Evolutionary conservation across 768 basidiomycete species (phyloP), one percentile per base, ranked within the genome.

Genomic region (Auriscalpium vulgare): DNA sequence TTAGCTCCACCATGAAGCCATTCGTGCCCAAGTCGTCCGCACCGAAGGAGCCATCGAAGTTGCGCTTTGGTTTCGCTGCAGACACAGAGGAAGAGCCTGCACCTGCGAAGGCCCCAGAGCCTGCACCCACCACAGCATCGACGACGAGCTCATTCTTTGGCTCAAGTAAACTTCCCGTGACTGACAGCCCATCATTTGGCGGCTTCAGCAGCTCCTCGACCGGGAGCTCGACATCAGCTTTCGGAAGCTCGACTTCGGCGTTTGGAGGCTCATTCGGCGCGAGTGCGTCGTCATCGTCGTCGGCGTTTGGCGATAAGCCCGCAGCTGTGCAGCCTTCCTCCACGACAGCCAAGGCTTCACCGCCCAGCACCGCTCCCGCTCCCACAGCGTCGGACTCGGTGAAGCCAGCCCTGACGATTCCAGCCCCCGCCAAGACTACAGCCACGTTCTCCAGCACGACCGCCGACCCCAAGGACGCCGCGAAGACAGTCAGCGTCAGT

Each of bases 31-130:
- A 83, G 65, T 69, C 78, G 3, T 80, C 74, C 29, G 77, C 78
- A 9, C 88, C 88, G 1, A 87, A 83, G 65, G 85, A 87, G 54
- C 87, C 88, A 2, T 89, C 88, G 56, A 90, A 89, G 65, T 74
- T 91, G 55, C 80, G 88, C 29, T 85, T 77, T 62, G 87, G 87
- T 61, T 81, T 85, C 67, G 80, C 82, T 48, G 77, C 80, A 3
- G 85, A 85, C 53, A 47, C 38, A 10, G 56, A 62, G 49, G 16
- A 57, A n/a, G 56, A 29, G 29, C 29, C 29, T 7, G 29, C 29
- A 29, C 29, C 29, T 4, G 29, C 29, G 29, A 29, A 29, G 29
- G 29, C 29, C 29, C 29, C 29, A 29, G 29, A 29, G 29, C 29
- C 29, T 29, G 29, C 52, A 5, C 10, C 47, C 19, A 16, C 21